Percentiles rank a stretch among this genome's conserved stretches.
phyloP scores from a whole-genome alignment of 768 basidiomycete genomes.

The Suillus brevipes region DNA sequence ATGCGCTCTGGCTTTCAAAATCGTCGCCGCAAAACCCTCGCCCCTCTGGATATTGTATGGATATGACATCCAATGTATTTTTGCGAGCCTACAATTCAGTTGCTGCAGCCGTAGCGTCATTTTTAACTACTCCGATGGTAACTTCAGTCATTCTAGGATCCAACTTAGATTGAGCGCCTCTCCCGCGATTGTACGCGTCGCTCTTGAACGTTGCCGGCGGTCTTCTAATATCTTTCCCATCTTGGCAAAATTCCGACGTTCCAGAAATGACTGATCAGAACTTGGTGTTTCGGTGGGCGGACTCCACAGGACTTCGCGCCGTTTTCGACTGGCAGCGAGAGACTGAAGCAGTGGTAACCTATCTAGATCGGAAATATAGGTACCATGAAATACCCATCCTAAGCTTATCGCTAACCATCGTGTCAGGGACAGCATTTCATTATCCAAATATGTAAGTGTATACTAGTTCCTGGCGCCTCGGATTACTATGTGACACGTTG shows the following conservation, averaged over 20 bases:
- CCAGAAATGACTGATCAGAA: background rate
- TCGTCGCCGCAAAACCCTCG: background rate
- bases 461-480: background rate
- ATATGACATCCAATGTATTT: background rate
- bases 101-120: background rate
- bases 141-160: background rate
- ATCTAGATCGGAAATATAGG: background rate
- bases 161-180: background rate
- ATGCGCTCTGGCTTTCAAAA: background rate
- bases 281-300: background rate
- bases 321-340: background rate
- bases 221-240: background rate
- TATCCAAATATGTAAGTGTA: background rate
- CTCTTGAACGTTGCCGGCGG: background rate
- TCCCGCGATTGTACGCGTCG: background rate
- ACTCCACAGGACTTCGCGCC: background rate
- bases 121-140: background rate
- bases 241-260: background rate
- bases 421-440: background rate
- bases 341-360: background rate
- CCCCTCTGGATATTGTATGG: background rate
- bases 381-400: background rate
- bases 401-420: background rate
- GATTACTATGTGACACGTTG: background rate
- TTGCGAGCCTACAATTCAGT: background rate